Evolutionary conservation across 2,329 filamentous ascomycete genomes (phyloP).

Genomic region (Scorias spongiosa): DNA sequence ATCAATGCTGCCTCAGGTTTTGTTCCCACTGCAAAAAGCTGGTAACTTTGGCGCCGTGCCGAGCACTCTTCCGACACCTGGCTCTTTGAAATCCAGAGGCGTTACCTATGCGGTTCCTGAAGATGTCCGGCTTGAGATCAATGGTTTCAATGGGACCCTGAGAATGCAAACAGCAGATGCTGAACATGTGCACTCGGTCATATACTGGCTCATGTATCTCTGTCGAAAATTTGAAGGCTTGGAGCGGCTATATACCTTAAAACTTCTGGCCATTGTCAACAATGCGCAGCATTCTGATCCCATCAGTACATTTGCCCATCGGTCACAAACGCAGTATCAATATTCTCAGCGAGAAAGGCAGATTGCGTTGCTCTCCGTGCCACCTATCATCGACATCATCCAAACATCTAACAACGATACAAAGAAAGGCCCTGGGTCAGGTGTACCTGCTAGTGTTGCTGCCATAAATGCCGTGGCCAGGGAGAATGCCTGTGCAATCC

Average conservation of each 20-base stretch:
- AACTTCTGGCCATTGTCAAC: conserved; percentile 23
- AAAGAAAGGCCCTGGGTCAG: conserved; percentile 10
- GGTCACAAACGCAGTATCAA: conserved; percentile 14
- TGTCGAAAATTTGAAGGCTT: conserved; percentile 26
- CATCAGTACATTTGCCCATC: conserved; percentile 20
- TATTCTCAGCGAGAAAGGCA: conserved; percentile 26
- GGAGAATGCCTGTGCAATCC: conserved; percentile 57
- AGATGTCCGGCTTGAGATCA: background rate
- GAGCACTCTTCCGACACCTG: conserved; percentile 29
- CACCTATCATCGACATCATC: conserved; percentile 33
- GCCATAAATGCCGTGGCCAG: conserved; percentile 16
- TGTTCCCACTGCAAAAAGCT: conserved; percentile 26
- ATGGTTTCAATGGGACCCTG: background rate
- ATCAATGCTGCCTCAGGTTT: conserved; percentile 19
- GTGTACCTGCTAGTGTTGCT: background rate
- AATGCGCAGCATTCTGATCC: conserved; percentile 20
- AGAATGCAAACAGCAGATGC: background rate
- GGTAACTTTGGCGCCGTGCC: conserved; percentile 20
- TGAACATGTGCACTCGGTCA: background rate
- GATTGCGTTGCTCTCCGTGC: conserved; percentile 30
- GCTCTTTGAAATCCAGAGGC: conserved; percentile 14
- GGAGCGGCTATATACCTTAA: conserved; percentile 27
- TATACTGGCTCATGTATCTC: conserved; percentile 30
- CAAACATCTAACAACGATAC: conserved; percentile 7
- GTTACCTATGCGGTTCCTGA: background rate